A percentile compares a stretch with the other conserved stretches of the same genome.
These are phyloP conservation scores for Aspergillus ochraceus DNA, from an alignment of 2,329 filamentous ascomycete genomes.

Conservation along the genomic window DNA sequence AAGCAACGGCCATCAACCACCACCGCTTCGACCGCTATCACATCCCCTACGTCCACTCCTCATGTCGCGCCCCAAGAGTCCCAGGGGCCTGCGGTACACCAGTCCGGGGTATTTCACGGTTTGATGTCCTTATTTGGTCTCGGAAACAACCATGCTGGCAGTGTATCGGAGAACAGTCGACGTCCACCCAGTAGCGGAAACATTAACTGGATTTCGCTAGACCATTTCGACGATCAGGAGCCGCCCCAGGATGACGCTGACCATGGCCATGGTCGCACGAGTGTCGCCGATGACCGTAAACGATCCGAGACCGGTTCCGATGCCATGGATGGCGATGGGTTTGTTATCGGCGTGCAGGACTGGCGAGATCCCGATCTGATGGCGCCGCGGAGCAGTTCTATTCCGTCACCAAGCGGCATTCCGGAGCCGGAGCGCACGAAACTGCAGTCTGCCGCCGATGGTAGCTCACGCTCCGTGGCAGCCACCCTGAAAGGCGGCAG, in stretches of 20 bases:
- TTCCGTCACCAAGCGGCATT: constrained; percentile 23
- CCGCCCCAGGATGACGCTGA: constrained; percentile 14
- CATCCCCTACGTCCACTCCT: constrained; percentile 35
- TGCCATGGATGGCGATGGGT: constrained; percentile 56
- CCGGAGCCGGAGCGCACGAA: constrained; percentile 30
- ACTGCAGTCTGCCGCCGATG: constrained; percentile 28
- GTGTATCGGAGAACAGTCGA: constrained; percentile 52
- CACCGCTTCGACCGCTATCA: constrained; percentile 28
- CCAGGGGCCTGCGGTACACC: constrained; percentile 18
- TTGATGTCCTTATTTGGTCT: constrained; percentile 48
- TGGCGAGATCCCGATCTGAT: constrained; percentile 79
- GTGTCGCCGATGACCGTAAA: constrained; percentile 18
- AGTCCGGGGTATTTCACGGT: constrained; percentile 42
- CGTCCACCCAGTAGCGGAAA: constrained; percentile 72
- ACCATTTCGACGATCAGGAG: constrained; percentile 62
- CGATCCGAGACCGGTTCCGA: constrained; percentile 26
- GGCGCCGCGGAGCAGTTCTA: constrained; percentile 38
- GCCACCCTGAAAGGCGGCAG: constrained; percentile 61
- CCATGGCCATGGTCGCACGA: constrained; percentile 16
- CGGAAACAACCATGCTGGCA: constrained; percentile 26
- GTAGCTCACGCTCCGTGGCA: constrained; percentile 26
- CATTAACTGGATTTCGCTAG: constrained; percentile 69
- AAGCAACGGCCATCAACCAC: constrained; percentile 25
- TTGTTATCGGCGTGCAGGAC: constrained; percentile 81
- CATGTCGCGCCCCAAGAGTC: constrained; percentile 19